Conservation (phyloP, 768 basidiomycete genomes). For the Xerocomellus intermedius region DNA sequence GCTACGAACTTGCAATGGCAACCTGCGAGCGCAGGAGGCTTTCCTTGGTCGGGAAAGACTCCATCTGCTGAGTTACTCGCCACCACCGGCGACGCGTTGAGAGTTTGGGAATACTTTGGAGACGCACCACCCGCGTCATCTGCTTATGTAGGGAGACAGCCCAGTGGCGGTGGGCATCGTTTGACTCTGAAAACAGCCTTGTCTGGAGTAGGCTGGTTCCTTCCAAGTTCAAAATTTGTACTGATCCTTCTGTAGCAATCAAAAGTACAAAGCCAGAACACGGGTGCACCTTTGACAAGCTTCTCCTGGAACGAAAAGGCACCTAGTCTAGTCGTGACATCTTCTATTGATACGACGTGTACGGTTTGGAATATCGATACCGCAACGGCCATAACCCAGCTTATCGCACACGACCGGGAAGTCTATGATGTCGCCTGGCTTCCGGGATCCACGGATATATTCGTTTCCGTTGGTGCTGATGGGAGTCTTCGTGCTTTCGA, state of each 20-base stretch:
- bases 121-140: slow-evolving; percentile 59
- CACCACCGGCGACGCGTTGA: slow-evolving; percentile 89
- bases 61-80: slow-evolving; percentile 79
- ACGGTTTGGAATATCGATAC: slow-evolving; percentile 99
- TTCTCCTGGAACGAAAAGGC: slow-evolving; percentile 98
- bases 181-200: slow-evolving; percentile 73
- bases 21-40: slow-evolving; percentile 63
- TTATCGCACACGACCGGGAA: slow-evolving; percentile 95
- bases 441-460: slow-evolving; percentile 92
- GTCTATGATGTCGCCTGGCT: slow-evolving; percentile 99
- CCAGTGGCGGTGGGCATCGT: slow-evolving; percentile 56
- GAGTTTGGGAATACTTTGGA: slow-evolving; percentile 85
- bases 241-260: slow-evolving; percentile 57
- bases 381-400: slow-evolving; percentile 89
- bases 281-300: slow-evolving; percentile 89
- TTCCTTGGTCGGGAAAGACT: slow-evolving; percentile 68
- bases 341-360: slow-evolving; percentile 97
- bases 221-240: slow-evolving; percentile 2
- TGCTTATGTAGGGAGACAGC: slow-evolving; percentile 68
- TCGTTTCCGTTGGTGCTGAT: slow-evolving; percentile 97
- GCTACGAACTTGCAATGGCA: slow-evolving; percentile 94
- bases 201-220: slow-evolving; percentile 63
- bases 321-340: slow-evolving; percentile 90
- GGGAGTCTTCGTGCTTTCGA: slow-evolving; percentile 96
- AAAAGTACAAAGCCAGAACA: slow-evolving; percentile 82